Conservation (phyloP, 768 basidiomycete genomes). For the Naematelia encephala region DNA sequence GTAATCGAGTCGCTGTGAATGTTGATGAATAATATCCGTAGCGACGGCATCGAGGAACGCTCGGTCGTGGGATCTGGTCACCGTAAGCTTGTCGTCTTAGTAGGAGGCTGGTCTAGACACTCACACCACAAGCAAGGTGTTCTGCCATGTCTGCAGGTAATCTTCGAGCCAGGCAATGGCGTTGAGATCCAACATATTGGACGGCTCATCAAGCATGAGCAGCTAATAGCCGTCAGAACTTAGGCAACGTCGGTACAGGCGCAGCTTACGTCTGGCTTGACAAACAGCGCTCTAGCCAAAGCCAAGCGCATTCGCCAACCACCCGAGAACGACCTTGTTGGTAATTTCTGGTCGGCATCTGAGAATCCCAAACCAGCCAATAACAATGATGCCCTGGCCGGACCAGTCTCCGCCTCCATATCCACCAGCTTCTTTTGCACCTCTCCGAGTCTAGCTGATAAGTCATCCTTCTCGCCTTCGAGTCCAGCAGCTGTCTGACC, state of each 20-base stretch:
- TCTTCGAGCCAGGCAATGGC: constrained; percentile 97
- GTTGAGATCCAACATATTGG: constrained; percentile 95
- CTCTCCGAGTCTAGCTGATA: constrained; percentile 74
- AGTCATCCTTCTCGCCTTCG: constrained; percentile 69
- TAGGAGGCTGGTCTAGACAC: constrained; percentile 40
- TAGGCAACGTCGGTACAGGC: constrained; percentile 1
- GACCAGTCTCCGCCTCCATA: constrained; percentile 97
- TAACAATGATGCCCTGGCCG: constrained; percentile 83
- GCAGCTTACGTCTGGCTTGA: constrained; percentile 63
- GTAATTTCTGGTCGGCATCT: constrained; percentile 76
- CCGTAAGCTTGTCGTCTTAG: constrained; percentile 15
- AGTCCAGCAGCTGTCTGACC: constrained; percentile 66
- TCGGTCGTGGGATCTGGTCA: constrained; percentile 83
- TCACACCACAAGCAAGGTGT: constrained; percentile 87
- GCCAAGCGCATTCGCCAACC: constrained; percentile 99
- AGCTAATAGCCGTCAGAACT: constrained; percentile 58
- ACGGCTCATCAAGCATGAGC: constrained; percentile 85
- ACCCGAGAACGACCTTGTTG: constrained; percentile 84
- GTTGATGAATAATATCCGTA: constrained; percentile 94
- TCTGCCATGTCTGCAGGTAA: constrained; percentile 90
- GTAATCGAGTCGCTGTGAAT: constrained; percentile 87
- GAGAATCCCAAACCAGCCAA: constrained; percentile 91
- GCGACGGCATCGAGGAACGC: constrained; percentile 95
- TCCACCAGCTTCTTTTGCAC: constrained; percentile 88
- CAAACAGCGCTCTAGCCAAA: constrained; percentile 89